phyloP scores from a whole-genome alignment of 257 asterid species.

The Solanum piurae region DNA sequence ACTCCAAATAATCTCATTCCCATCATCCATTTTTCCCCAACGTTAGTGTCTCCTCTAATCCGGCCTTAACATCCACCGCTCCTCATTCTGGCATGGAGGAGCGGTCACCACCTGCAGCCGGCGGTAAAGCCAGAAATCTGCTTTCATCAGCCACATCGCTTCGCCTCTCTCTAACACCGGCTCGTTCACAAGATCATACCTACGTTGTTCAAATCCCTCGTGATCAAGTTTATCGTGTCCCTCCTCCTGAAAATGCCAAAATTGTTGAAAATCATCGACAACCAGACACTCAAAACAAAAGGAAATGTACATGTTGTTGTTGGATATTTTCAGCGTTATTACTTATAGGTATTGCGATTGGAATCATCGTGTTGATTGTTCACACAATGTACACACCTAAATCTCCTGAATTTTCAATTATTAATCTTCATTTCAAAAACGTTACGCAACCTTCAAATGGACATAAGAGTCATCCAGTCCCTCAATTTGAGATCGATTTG shows the following conservation, averaged over 20 bases:
- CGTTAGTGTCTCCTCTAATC: neutral
- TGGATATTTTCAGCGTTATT: conserved; percentile 2
- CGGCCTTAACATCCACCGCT: conserved; percentile 22
- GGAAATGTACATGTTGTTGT: conserved; percentile 1
- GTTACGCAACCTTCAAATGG: neutral
- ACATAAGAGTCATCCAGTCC: neutral
- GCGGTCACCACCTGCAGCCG: conserved; percentile 31
- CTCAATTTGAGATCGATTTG: conserved; percentile 23
- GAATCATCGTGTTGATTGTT: neutral
- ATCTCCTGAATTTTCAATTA: conserved; percentile 32
- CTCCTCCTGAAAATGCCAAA: conserved; percentile 70
- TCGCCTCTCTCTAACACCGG: neutral
- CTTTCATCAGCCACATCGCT: neutral
- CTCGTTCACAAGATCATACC: conserved; percentile 16
- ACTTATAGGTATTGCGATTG: conserved; percentile 1
- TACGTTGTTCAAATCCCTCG: conserved; percentile 65
- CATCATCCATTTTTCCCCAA: neutral
- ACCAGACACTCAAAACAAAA: neutral
- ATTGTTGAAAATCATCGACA: conserved; percentile 29
- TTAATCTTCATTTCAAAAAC: conserved; percentile 9
- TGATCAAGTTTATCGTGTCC: conserved; percentile 70
- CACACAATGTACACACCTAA: conserved; percentile 31
- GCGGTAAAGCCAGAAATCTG: neutral
- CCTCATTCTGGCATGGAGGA: conserved; percentile 64
- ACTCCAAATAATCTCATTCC: conserved; percentile 12